Percentiles rank a stretch among this genome's conserved stretches.
phyloP scores from a whole-genome alignment of 768 basidiomycete genomes.

The Lenzites betulinus region DNA sequence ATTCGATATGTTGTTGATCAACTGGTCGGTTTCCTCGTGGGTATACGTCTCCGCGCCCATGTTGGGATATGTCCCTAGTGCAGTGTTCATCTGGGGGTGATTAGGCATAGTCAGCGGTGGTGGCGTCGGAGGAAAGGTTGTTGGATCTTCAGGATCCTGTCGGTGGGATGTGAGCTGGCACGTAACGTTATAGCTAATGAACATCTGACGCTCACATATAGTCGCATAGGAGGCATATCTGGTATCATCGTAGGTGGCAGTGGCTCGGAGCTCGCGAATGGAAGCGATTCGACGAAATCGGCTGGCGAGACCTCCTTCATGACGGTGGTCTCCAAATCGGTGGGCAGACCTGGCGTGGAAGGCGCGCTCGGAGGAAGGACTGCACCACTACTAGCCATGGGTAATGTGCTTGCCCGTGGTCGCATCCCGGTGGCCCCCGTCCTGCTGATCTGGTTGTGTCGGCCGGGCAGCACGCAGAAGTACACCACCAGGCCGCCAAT shows the following conservation, averaged over 20 bases:
- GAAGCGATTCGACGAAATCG: background rate
- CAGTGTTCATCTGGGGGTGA: background rate
- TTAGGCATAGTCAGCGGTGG: background rate
- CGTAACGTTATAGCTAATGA: background rate
- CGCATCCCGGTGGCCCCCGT: no score
- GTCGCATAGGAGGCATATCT: background rate
- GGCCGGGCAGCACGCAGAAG: background rate
- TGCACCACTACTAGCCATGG: no score
- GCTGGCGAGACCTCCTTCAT: background rate
- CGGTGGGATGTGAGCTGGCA: background rate
- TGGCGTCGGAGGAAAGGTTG: conserved; percentile 6
- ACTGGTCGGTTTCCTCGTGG: background rate
- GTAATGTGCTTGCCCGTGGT: no score
- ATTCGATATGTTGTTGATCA: no score
- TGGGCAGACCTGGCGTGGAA: no score
- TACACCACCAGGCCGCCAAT: background rate
- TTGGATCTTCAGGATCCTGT: conserved; percentile 10
- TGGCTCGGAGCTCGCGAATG: background rate
- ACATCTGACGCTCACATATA: conserved; percentile 2
- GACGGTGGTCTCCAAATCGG: background rate
- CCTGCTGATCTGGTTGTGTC: background rate
- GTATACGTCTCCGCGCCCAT: background rate
- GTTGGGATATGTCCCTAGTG: background rate
- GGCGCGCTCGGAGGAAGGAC: no score
- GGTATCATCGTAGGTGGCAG: background rate